phyloP scores from a whole-genome alignment of 2,329 filamentous ascomycete genomes.

The Magnaporthiopsis poae region DNA sequence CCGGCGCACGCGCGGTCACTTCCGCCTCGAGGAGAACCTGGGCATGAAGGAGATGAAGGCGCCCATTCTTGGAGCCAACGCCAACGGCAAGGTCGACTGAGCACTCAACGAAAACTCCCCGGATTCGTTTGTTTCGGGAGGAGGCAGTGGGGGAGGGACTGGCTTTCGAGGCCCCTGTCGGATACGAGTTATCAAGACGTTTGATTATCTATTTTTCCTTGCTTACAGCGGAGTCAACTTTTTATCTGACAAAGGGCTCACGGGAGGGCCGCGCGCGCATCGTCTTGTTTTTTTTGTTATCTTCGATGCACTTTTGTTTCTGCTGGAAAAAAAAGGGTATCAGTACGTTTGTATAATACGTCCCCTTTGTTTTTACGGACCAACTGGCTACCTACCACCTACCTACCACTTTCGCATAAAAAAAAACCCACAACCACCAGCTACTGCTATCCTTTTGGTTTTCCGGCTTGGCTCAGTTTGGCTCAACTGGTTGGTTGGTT shows the following conservation, averaged over 20 bases:
- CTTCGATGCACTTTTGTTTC: neutral
- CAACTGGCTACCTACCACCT: neutral
- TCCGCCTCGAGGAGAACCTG: conserved; percentile 48
- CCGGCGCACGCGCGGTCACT: conserved; percentile 46
- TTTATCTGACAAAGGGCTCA: neutral
- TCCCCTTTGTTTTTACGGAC: conserved; percentile 3
- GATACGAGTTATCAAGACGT: neutral
- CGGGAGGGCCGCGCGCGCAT: neutral
- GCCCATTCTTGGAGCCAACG: conserved; percentile 43
- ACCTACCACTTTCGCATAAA: neutral
- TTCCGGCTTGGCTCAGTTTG: neutral
- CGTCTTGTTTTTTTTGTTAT: neutral
- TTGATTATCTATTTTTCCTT: neutral
- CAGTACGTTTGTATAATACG: conserved; percentile 12
- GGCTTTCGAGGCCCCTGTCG: neutral
- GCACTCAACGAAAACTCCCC: neutral
- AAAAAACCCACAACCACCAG: neutral
- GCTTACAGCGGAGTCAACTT: neutral
- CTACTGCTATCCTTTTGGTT: neutral
- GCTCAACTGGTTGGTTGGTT: neutral
- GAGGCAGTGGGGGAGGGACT: neutral
- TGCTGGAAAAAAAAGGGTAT: conserved; percentile 4
- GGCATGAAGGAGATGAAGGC: conserved; percentile 49
- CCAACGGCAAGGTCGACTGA: conserved; percentile 42
- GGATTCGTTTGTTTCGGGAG: neutral